Evolutionary conservation across 2,329 filamentous ascomycete genomes (phyloP).

Genomic region (Aspergillus fumigatus): DNA sequence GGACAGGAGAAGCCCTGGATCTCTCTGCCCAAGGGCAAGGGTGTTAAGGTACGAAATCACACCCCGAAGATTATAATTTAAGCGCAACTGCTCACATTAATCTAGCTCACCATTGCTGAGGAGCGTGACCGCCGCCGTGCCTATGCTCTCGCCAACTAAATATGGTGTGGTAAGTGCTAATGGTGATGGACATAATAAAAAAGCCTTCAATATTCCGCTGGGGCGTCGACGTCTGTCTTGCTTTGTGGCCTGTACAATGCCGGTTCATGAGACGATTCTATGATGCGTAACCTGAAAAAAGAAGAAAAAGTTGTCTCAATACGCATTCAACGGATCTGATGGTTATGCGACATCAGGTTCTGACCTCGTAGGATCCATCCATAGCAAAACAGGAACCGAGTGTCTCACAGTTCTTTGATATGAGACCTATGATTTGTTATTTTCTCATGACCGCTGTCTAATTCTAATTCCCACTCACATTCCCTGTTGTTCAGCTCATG

Average conservation of each 20-base stretch:
- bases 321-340: slow-evolving; percentile 5
- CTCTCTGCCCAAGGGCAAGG: slow-evolving; percentile 99
- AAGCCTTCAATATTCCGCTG: slow-evolving; percentile 27
- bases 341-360: slow-evolving; percentile 1
- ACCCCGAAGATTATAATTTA: not conserved
- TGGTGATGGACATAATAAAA: slow-evolving; percentile 20
- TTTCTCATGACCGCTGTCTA: slow-evolving; percentile 12
- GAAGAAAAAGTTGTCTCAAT: slow-evolving; percentile 15
- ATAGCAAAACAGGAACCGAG: slow-evolving; percentile 27
- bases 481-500: not conserved
- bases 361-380: slow-evolving; percentile 26
- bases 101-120: slow-evolving; percentile 87
- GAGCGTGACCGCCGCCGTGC: slow-evolving; percentile 97
- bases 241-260: slow-evolving; percentile 33
- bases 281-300: slow-evolving; percentile 17
- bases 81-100: slow-evolving; percentile 16
- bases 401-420: slow-evolving; percentile 27
- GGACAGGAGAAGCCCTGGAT: slow-evolving; percentile 99
- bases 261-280: slow-evolving; percentile 20
- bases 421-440: slow-evolving; percentile 29
- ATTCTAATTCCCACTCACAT: slow-evolving; percentile 8
- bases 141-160: slow-evolving; percentile 51
- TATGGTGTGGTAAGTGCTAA: slow-evolving; percentile 22
- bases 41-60: slow-evolving; percentile 68
- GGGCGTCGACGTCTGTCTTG: slow-evolving; percentile 35